Evolutionary conservation across 2,329 filamentous ascomycete genomes (phyloP), one percentile per base, ranked within the genome.

Genomic region (Colletotrichum sp.): DNA sequence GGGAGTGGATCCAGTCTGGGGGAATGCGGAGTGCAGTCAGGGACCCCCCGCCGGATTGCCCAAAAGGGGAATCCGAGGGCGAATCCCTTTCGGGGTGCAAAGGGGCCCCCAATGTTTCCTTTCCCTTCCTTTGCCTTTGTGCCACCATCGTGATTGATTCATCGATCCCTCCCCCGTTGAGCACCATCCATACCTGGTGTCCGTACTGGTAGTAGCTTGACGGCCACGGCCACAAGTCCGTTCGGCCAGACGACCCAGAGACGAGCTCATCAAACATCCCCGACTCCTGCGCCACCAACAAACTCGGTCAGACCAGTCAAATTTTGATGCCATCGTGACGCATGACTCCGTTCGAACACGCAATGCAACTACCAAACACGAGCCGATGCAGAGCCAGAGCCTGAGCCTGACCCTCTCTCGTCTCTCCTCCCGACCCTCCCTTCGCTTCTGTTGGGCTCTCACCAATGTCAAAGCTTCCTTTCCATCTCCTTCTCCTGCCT

Each of bases 181-280:
- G 32, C 32, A 34, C 32, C 32, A 34, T 34, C 32, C 32, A 34
- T 34, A 34, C 32, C 32, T 34, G 12, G 32, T 15, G 15, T 12
- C 10, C 10, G 30, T 32, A 32, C 32, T 34, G 32, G 32, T 34
- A 34, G 12, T 34, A 34, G 32, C 32, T 34, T 34, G 32, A 34
- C 32, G 30, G 24, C 13, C 16, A 12, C 59, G 59, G 30, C 24
- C 24, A 60, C 13, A 60, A 52, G 44, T 52, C 44, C 44, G 44
- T 52, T 52, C 44, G 44, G 44, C 44, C 44, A 52, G 12, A 52
- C 44, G 44, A 52, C 10, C 44, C 81, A 77, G 82, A 82, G 79
- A 82, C 82, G 79, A 82, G 44, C 82, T 81, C 79, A 77, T 80
- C 78, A 64, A 44, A 64, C 62, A 64, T 64, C 79, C 79, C 79